Conservation (phyloP, 148 eudicot species). For the Drosera capensis region DNA sequence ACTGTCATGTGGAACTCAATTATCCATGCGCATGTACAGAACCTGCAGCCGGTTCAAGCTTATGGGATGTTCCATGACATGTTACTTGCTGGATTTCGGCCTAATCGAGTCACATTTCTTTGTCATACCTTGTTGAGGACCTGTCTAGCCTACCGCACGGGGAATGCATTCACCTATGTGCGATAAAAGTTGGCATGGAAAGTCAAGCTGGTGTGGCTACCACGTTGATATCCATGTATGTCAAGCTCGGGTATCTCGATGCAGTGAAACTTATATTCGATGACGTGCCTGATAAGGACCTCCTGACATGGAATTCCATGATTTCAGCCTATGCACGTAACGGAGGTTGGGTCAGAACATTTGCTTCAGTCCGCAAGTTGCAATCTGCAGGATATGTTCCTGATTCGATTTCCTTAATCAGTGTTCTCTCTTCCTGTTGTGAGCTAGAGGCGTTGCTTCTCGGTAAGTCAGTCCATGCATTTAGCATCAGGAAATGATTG, state of each 20-base stretch:
- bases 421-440: slow-evolving; percentile 47
- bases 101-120: slow-evolving; percentile 37
- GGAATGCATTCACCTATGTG: slow-evolving; percentile 40
- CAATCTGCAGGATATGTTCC: slow-evolving; percentile 28
- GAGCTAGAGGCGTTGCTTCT: slow-evolving; percentile 18
- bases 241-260: slow-evolving; percentile 33
- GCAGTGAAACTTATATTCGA: slow-evolving; percentile 31
- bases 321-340: slow-evolving; percentile 37
- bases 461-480: slow-evolving; percentile 62
- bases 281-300: slow-evolving; percentile 21
- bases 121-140: slow-evolving; percentile 37
- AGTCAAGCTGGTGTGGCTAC: slow-evolving; percentile 31
- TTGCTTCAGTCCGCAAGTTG: slow-evolving; percentile 34
- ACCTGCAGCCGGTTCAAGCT: slow-evolving; percentile 21
- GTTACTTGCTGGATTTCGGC: slow-evolving; percentile 20
- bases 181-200: slow-evolving; percentile 30
- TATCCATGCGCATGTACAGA: slow-evolving; percentile 36
- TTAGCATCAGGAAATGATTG: slow-evolving; percentile 29
- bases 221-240: slow-evolving; percentile 49
- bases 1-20: slow-evolving; percentile 42
- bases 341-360: slow-evolving; percentile 19
- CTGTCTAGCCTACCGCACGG: slow-evolving; percentile 20
- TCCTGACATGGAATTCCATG: slow-evolving; percentile 54
- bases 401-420: slow-evolving; percentile 34
- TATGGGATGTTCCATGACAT: slow-evolving; percentile 26